Percentiles rank a stretch among this genome's conserved stretches.
Conservation (phyloP, 1,139 yeast genomes). For the Lodderomyces pseudojiufengensis region DNA sequence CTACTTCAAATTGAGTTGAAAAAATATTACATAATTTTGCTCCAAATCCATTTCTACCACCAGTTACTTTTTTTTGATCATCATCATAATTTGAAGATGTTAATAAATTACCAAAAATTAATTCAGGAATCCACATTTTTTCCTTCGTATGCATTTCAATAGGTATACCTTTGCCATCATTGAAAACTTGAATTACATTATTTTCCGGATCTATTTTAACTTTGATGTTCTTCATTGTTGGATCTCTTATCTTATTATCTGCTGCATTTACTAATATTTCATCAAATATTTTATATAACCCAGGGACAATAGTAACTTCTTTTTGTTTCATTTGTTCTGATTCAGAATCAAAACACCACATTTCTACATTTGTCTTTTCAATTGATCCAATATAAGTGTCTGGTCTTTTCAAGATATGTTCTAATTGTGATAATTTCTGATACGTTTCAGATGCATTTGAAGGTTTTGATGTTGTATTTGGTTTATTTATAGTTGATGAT, state of each 20-base stretch:
- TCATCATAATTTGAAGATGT: slow-evolving; percentile 97
- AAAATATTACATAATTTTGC: slow-evolving; percentile 90
- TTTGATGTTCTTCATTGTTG: slow-evolving; percentile 78
- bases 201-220: slow-evolving; percentile 76
- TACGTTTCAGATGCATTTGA: slow-evolving; percentile 67
- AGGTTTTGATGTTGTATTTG: slow-evolving; percentile 9
- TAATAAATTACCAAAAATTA: slow-evolving; percentile 91
- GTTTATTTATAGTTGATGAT: slow-evolving; percentile 21
- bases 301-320: slow-evolving; percentile 85
- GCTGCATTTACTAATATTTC: slow-evolving; percentile 98
- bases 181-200: slow-evolving; percentile 74
- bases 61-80: slow-evolving; percentile 91
- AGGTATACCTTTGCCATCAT: slow-evolving; percentile 96
- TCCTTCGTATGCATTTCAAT: slow-evolving; percentile 91
- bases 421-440: slow-evolving; percentile 90
- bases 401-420: slow-evolving; percentile 95
- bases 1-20: slow-evolving; percentile 81
- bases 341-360: slow-evolving; percentile 81
- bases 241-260: slow-evolving; percentile 95
- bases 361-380: slow-evolving; percentile 70
- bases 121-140: slow-evolving; percentile 88
- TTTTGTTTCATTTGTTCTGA: slow-evolving; percentile 69
- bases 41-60: slow-evolving; percentile 99
- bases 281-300: slow-evolving; percentile 92
- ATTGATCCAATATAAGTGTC: slow-evolving; percentile 97